phyloP scores from a whole-genome alignment of 2,329 filamentous ascomycete species.

The Pseudogymnoascus sp. region DNA sequence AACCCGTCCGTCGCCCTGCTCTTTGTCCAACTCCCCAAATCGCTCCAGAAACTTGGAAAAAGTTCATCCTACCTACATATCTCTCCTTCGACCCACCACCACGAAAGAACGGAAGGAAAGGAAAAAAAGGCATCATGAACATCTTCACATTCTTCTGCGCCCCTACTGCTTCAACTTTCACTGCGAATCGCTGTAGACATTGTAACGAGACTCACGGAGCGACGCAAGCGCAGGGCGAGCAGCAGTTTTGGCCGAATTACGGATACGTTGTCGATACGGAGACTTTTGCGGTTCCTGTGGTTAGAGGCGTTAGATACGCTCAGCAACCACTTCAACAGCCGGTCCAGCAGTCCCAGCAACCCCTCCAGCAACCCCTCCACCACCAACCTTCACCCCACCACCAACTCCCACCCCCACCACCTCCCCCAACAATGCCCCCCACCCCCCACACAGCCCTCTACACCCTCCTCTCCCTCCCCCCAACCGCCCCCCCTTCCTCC shows the following conservation, averaged over 20 bases:
- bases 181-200: not conserved
- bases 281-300: not conserved
- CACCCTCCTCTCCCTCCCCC: not conserved
- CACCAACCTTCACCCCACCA: not conserved
- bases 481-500: not conserved
- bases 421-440: not conserved
- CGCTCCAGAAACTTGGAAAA: not conserved
- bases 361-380: not conserved
- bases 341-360: not conserved
- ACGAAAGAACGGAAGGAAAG: not conserved
- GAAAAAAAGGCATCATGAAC: not conserved
- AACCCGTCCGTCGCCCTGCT: not conserved
- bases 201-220: not conserved
- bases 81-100: not conserved
- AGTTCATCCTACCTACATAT: not conserved
- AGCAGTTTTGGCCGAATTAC: not conserved
- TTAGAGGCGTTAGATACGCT: not conserved
- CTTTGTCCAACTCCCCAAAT: not conserved
- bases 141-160: slow-evolving; percentile 3
- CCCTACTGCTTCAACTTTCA: not conserved
- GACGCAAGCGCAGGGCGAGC: not conserved
- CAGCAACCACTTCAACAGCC: not conserved
- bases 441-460: not conserved
- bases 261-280: not conserved
- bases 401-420: not conserved